Evolutionary conservation across 2,329 filamentous ascomycete species (phyloP).

Genomic region (Botrytis elliptica): DNA sequence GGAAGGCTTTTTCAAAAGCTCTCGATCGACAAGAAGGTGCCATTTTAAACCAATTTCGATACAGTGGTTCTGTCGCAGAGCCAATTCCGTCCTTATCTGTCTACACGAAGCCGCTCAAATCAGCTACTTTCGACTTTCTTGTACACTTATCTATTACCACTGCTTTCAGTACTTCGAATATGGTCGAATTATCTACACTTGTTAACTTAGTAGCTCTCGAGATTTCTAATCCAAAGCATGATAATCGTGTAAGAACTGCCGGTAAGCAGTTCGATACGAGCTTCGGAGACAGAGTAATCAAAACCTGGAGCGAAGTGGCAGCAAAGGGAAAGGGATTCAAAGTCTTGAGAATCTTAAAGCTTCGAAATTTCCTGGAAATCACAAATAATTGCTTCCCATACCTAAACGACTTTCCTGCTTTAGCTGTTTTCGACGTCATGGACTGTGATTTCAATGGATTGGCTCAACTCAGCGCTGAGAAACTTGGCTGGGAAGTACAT

Average conservation of each 20-base stretch:
- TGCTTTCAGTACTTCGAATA: constrained; percentile 29
- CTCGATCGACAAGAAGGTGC: constrained; percentile 26
- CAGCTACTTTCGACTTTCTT: constrained; percentile 37
- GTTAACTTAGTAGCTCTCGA: constrained; percentile 38
- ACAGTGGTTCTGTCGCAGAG: constrained; percentile 29
- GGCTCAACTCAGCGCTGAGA: constrained; percentile 20
- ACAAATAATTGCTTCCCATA: constrained; percentile 36
- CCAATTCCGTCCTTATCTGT: constrained; percentile 30
- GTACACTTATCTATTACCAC: constrained; percentile 37
- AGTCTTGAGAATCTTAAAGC: constrained; percentile 37
- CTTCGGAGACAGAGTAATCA: constrained; percentile 35
- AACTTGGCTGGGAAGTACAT: constrained; percentile 32
- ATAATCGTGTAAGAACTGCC: neutral
- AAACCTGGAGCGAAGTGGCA: constrained; percentile 37
- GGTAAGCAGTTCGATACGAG: neutral
- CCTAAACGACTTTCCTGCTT: constrained; percentile 36
- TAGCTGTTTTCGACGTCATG: constrained; percentile 37
- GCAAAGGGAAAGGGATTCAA: constrained; percentile 33
- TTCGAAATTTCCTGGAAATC: constrained; percentile 36
- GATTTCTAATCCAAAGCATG: constrained; percentile 28
- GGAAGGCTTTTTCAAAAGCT: constrained; percentile 36
- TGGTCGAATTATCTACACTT: constrained; percentile 37
- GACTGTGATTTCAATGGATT: constrained; percentile 29
- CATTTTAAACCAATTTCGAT: constrained; percentile 31
- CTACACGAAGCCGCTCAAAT: constrained; percentile 35